Base-by-base conservation (phyloP, 2,329 filamentous ascomycete species). In the Nemania sp. region DNA sequence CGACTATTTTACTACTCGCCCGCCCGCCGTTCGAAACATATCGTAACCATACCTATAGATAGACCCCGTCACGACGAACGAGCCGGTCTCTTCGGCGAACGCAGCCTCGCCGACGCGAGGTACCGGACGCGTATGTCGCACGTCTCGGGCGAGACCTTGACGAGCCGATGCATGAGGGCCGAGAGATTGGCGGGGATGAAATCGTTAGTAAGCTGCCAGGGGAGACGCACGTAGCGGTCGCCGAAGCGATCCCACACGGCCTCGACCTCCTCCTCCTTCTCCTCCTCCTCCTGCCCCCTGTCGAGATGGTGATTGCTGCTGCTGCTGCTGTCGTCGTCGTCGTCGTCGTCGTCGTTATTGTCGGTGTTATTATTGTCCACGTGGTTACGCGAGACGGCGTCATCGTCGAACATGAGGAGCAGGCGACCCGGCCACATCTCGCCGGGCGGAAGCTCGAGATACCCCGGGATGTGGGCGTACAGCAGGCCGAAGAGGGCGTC, bases 171-270 rank as follows among this genome's bases (percentile, higher is more conserved):
- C 37, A 52, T 54, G 20, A 35, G 21, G 9, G 53, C 17, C 49
- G 55, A 32, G 56, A 56, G 29, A 25, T 47, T 0, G 55, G 45
- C 2, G 47, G 50, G 11, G 43, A 43, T 5, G 45, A 50, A 15
- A 3, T 52, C 18, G 46, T 45, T 32, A 2, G n/a, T 17, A n/a
- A n/a, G n/a, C 15, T n/a, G 52, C 62, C 63, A 68, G 1, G 65
- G 66, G 5, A 69, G n/a, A 7, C 63, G 55, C 9, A 68, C 53
- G 57, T 74, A 74, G 45, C 54, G 40, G 49, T 73, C 71, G 7
- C 67, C 71, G 49, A 71, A 73, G 25, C 72, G 69, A 42, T 74
- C 72, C 62, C 64, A 64, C 12, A 68, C 63, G n/a, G 67, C 56
- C 46, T 60, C 59, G 6, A 35, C 32, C 3, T 18, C 21, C 2